phyloP scores from a whole-genome alignment of 2,329 filamentous ascomycete genomes.

The Diaporthe sp. region DNA sequence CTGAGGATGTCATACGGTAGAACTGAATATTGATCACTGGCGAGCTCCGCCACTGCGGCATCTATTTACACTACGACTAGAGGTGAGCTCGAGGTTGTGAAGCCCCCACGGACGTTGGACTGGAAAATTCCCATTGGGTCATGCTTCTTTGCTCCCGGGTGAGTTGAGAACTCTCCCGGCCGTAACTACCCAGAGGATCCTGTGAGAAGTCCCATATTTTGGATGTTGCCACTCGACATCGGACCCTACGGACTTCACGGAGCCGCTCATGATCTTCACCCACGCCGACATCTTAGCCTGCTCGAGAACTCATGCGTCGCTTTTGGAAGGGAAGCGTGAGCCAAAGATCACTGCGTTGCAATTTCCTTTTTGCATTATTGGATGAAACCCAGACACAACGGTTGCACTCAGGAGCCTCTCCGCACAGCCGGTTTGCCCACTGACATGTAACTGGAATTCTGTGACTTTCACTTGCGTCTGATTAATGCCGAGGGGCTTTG shows the following conservation, averaged over 20 bases:
- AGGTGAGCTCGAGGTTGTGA: neutral
- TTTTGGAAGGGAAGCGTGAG: neutral
- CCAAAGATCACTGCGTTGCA: neutral
- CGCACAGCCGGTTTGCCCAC: neutral
- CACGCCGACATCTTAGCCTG: slow-evolving; percentile 6
- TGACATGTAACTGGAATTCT: neutral
- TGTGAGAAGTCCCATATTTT: slow-evolving; percentile 10
- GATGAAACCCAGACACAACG: neutral
- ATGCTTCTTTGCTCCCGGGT: neutral
- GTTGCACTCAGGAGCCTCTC: neutral
- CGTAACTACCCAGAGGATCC: neutral
- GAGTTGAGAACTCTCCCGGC: neutral
- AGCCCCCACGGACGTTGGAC: neutral
- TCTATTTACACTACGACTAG: too few relatives aligned
- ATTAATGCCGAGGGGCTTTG: neutral
- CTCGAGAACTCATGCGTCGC: neutral
- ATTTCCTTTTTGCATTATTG: neutral
- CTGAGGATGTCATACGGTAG: too few relatives aligned
- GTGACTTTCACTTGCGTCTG: neutral
- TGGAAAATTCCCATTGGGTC: neutral
- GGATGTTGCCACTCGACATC: slow-evolving; percentile 4
- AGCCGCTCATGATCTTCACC: neutral
- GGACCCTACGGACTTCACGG: neutral
- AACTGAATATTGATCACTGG: neutral
- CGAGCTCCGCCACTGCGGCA: neutral